Conservation (phyloP, 352 stramenopile genomes). For the Phytophthora aleatoria region DNA sequence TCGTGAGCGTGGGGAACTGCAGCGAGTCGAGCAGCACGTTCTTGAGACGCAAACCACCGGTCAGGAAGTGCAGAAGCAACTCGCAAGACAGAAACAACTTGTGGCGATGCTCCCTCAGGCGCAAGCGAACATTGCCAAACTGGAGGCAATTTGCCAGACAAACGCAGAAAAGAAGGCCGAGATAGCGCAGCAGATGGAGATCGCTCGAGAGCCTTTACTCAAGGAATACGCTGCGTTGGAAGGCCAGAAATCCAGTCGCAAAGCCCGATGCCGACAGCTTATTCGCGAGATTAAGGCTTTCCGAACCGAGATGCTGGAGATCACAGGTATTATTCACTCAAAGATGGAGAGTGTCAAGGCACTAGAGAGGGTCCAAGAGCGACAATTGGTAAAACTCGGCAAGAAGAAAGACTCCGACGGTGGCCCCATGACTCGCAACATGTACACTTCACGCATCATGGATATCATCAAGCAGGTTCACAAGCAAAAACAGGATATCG, state of each 20-base stretch:
- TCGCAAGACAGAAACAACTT: slow-evolving; percentile 58
- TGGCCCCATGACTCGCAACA: slow-evolving; percentile 56
- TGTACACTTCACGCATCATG: slow-evolving; percentile 90
- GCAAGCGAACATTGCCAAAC: slow-evolving; percentile 65
- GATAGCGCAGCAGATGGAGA: slow-evolving; percentile 61
- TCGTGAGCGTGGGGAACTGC: slow-evolving; percentile 34
- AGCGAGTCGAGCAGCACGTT: slow-evolving; percentile 38
- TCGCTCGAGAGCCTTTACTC: slow-evolving; percentile 46
- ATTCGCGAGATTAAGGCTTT: slow-evolving; percentile 72
- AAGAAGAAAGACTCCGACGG: slow-evolving; percentile 21
- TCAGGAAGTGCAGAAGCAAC: slow-evolving; percentile 48
- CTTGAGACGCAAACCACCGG: slow-evolving; percentile 37
- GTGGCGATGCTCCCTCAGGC: slow-evolving; percentile 71
- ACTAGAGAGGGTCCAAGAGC: slow-evolving; percentile 66
- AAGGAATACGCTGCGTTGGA: slow-evolving; percentile 52
- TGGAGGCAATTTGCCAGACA: slow-evolving; percentile 64
- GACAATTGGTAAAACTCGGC: slow-evolving; percentile 25
- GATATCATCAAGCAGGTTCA: slow-evolving; percentile 91
- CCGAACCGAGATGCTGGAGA: slow-evolving; percentile 66
- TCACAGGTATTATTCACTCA: slow-evolving; percentile 62
- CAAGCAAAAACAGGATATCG: slow-evolving; percentile 89
- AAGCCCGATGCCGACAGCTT: slow-evolving; percentile 61
- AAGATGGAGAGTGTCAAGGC: slow-evolving; percentile 64
- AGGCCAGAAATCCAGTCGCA: slow-evolving; percentile 51
- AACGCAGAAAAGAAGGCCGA: slow-evolving; percentile 56